Evolutionary conservation across 2,329 filamentous ascomycete genomes (phyloP).

Genomic region (Aurifilum marmelostoma): DNA sequence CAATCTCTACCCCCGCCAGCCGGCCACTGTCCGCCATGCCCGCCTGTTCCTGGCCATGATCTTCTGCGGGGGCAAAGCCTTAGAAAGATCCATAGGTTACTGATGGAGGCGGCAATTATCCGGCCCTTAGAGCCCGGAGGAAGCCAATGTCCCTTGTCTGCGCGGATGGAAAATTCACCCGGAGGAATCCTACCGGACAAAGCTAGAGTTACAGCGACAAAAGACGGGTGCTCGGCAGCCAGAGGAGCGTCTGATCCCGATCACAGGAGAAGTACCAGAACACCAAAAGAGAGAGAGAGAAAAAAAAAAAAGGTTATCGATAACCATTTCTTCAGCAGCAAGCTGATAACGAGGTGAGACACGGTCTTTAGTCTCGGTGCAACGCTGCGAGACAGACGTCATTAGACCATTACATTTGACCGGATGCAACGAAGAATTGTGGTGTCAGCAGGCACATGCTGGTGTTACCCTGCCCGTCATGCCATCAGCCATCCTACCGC

Average conservation of each 20-base stretch:
- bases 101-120: background rate
- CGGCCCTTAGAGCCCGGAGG: background rate
- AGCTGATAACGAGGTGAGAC: slow-evolving; percentile 1
- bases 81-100: background rate
- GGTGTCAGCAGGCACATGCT: slow-evolving; percentile 8
- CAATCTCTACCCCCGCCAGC: background rate
- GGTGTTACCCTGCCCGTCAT: background rate
- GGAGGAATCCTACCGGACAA: background rate
- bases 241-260: background rate
- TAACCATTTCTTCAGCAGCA: background rate
- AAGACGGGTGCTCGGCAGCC: background rate
- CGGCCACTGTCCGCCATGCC: background rate
- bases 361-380: background rate
- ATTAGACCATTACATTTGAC: slow-evolving; percentile 8
- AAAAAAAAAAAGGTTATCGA: background rate
- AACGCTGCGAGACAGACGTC: slow-evolving; percentile 1
- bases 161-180: background rate
- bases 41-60: background rate
- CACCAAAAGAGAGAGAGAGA: background rate
- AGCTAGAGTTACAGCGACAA: background rate
- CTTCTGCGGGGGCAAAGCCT: background rate
- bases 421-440: background rate
- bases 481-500: too few relatives aligned
- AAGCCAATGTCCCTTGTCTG: background rate
- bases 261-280: too few relatives aligned